These are phyloP conservation scores for Diaporthe sp. DNA, from an alignment of 2,329 filamentous ascomycete species.

Conservation along the genomic window DNA sequence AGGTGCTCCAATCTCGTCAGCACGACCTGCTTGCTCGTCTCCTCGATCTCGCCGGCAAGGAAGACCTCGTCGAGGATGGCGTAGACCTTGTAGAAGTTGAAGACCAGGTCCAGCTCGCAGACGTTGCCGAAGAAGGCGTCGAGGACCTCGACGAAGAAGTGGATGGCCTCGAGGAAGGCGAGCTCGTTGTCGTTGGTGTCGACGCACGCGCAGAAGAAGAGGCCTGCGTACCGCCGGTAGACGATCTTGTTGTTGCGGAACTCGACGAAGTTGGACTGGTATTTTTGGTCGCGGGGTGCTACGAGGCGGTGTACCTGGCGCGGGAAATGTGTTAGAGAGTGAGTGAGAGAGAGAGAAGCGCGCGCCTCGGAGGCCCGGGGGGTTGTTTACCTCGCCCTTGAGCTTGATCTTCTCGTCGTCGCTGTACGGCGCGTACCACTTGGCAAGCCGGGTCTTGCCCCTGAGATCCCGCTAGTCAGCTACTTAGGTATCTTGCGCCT, in stretches of 20 bases:
- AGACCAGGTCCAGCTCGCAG: slow-evolving; percentile 93
- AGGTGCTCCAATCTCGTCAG: slow-evolving; percentile 93
- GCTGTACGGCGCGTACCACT: slow-evolving; percentile 99
- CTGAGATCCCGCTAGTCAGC: slow-evolving; percentile 59
- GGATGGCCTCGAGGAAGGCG: slow-evolving; percentile 95
- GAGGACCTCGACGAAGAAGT: slow-evolving; percentile 99
- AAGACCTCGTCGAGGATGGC: slow-evolving; percentile 99
- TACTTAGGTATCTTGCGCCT: not conserved
- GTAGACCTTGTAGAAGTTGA: slow-evolving; percentile 91
- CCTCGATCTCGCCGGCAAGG: slow-evolving; percentile 96
- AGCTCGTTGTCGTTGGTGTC: slow-evolving; percentile 99
- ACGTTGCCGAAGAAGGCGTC: slow-evolving; percentile 99
- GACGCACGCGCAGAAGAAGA: slow-evolving; percentile 99
- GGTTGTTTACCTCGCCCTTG: slow-evolving; percentile 84
- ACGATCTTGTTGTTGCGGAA: slow-evolving; percentile 95
- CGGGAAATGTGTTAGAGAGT: not conserved
- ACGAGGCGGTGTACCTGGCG: slow-evolving; percentile 92
- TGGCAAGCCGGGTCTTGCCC: slow-evolving; percentile 97
- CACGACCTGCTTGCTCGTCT: slow-evolving; percentile 98
- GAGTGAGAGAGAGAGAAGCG: slow-evolving; percentile 19
- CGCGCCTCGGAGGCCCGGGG: slow-evolving; percentile 30
- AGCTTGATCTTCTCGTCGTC: slow-evolving; percentile 99
- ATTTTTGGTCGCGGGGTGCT: slow-evolving; percentile 97
- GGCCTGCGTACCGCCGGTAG: slow-evolving; percentile 95
- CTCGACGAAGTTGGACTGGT: slow-evolving; percentile 99